A percentile compares a stretch with the other conserved stretches of the same genome.
Conservation (phyloP, 805 yeast genomes). For the Kuraishia cidri region DNA sequence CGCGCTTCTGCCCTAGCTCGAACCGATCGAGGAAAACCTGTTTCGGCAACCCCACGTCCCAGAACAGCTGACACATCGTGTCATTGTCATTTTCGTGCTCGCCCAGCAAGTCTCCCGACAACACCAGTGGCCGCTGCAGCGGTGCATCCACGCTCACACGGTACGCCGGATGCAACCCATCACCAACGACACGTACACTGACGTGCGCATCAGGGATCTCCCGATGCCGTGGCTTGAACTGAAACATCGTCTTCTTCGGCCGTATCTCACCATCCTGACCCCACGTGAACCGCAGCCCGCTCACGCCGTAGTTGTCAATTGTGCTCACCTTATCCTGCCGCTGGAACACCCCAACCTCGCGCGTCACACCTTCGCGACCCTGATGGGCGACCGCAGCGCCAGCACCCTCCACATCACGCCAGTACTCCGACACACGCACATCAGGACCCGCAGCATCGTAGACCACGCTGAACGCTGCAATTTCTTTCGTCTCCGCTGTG, state of each 20-base stretch:
- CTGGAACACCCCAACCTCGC: slow-evolving; percentile 1
- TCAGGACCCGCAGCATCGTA: background rate
- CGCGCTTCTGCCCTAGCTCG: slow-evolving; percentile 11
- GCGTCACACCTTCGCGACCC: background rate
- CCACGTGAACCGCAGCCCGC: background rate
- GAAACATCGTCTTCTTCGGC: slow-evolving; percentile 1
- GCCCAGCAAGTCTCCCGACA: background rate
- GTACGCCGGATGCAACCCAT: background rate
- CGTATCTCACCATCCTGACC: background rate
- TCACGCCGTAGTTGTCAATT: slow-evolving; percentile 1
- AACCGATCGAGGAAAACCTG: slow-evolving; percentile 16
- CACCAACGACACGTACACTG: background rate
- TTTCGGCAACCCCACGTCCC: slow-evolving; percentile 14
- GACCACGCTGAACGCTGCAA: background rate
- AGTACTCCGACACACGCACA: too few relatives aligned
- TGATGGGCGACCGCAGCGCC: too few relatives aligned
- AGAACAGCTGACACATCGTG: slow-evolving; percentile 11
- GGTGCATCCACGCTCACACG: background rate
- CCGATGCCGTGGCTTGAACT: slow-evolving; percentile 1
- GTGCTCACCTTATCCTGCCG: background rate
- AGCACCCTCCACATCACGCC: too few relatives aligned
- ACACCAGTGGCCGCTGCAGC: background rate
- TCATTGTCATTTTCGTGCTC: background rate
- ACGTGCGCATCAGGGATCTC: background rate
- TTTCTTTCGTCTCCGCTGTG: background rate